These are phyloP conservation scores for Bipolaris bicolor DNA, from an alignment of 2,329 filamentous ascomycete genomes.

Conservation along the genomic window DNA sequence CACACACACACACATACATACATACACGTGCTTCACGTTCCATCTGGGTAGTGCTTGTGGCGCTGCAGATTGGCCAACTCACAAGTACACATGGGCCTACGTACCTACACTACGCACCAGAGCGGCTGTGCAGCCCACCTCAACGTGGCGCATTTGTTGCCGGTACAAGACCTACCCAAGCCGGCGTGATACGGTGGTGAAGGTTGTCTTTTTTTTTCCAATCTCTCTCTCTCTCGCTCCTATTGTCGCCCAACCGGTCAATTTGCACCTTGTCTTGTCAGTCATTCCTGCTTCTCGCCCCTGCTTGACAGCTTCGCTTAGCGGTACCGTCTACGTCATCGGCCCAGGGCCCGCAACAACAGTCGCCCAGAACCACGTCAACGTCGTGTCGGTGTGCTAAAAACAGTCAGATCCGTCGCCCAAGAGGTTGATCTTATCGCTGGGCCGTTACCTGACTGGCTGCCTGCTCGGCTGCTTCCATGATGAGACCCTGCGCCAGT, in stretches of 20 bases:
- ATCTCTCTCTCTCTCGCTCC: background rate
- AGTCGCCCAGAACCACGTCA: constrained; percentile 27
- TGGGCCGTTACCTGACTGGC: constrained; percentile 23
- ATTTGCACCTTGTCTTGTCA: background rate
- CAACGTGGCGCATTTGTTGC: constrained; percentile 2
- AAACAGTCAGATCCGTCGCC: constrained; percentile 10
- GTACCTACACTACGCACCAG: background rate
- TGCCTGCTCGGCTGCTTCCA: constrained; percentile 19
- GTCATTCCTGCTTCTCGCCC: constrained; percentile 19
- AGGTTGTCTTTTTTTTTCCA: background rate
- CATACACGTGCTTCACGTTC: background rate
- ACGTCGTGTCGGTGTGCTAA: constrained; percentile 25
- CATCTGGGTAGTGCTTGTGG: background rate
- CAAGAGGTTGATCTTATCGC: constrained; percentile 24
- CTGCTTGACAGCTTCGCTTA: constrained; percentile 23
- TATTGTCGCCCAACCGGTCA: background rate
- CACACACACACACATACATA: background rate
- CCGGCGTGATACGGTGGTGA: background rate
- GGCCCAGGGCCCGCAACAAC: constrained; percentile 16
- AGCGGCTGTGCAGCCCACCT: constrained; percentile 11
- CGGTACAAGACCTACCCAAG: constrained; percentile 4
- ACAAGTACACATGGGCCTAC: background rate
- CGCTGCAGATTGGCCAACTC: background rate
- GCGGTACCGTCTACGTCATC: constrained; percentile 21
- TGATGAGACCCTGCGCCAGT: constrained; percentile 10